Evolutionary conservation across 495 filamentous ascomycete genomes (phyloP).

Genomic region (Lichenothelia convexa): DNA sequence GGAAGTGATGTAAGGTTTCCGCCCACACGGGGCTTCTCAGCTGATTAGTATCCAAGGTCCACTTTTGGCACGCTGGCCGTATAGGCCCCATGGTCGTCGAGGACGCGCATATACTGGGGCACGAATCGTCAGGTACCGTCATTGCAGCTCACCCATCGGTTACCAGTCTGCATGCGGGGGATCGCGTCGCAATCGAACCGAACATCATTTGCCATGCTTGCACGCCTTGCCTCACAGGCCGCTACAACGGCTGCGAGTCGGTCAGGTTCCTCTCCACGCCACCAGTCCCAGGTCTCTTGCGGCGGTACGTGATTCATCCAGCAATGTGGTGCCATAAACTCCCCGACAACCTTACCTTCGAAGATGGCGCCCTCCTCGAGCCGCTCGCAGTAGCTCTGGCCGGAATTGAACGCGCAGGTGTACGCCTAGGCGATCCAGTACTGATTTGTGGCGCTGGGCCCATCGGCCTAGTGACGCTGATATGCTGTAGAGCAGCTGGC

Average conservation of each 20-base stretch:
- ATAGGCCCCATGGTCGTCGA: slow-evolving; percentile 90
- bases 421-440: slow-evolving; percentile 66
- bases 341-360: slow-evolving; percentile 60
- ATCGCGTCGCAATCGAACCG: slow-evolving; percentile 80
- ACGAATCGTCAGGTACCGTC: slow-evolving; percentile 76
- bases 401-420: slow-evolving; percentile 57
- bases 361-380: slow-evolving; percentile 74
- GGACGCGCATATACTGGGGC: slow-evolving; percentile 74
- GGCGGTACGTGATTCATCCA: slow-evolving; percentile 84
- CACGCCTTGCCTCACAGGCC: slow-evolving; percentile 74
- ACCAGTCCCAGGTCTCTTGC: slow-evolving; percentile 70
- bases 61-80: slow-evolving; percentile 88
- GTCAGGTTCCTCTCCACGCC: slow-evolving; percentile 79
- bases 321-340: slow-evolving; percentile 91
- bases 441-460: slow-evolving; percentile 80
- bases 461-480: slow-evolving; percentile 70
- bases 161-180: slow-evolving; percentile 53
- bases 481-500: slow-evolving; percentile 67
- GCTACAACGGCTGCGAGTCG: slow-evolving; percentile 80
- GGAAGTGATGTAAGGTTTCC: slow-evolving; percentile 39
- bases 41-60: slow-evolving; percentile 51
- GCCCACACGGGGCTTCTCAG: slow-evolving; percentile 7
- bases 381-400: slow-evolving; percentile 73
- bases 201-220: slow-evolving; percentile 78
- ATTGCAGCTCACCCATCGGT: slow-evolving; percentile 68